These are phyloP conservation scores for Monosporascus cannonballus DNA, from an alignment of 2,329 filamentous ascomycete species.

Conservation along the genomic window DNA sequence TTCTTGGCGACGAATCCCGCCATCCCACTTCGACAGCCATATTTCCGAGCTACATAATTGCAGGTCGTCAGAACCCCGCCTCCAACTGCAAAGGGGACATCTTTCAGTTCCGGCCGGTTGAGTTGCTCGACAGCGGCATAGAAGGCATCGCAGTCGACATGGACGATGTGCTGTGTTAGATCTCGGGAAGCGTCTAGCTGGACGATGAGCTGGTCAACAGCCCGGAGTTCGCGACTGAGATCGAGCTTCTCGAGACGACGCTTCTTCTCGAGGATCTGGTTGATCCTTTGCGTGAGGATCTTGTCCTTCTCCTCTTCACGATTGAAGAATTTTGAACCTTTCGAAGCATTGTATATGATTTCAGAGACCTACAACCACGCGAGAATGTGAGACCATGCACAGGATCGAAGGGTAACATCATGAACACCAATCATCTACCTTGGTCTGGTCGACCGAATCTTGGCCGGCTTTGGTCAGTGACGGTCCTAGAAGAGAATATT, in stretches of 20 bases:
- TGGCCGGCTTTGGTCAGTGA: conserved; percentile 93
- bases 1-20: conserved; percentile 93
- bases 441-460: conserved; percentile 85
- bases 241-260: conserved; percentile 69
- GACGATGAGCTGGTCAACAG: conserved; percentile 73
- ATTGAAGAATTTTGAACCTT: conserved; percentile 93
- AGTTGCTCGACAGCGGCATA: conserved; percentile 90
- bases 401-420: not conserved
- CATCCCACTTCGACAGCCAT: conserved; percentile 91
- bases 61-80: conserved; percentile 58
- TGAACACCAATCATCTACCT: conserved; percentile 40
- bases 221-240: conserved; percentile 63
- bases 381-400: too few species aligned
- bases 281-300: conserved; percentile 78
- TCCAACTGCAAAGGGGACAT: conserved; percentile 88
- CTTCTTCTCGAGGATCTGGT: conserved; percentile 70
- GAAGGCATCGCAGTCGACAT: conserved; percentile 96
- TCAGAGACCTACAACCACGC: conserved; percentile 64
- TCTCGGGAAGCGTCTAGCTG: conserved; percentile 76
- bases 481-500: conserved; percentile 84
- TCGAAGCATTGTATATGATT: conserved; percentile 94
- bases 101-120: conserved; percentile 74
- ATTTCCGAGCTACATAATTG: conserved; percentile 87
- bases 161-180: conserved; percentile 77
- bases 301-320: conserved; percentile 82